phyloP scores from a whole-genome alignment of 2,329 filamentous ascomycete genomes.

The Cordyceps fumosorosea region DNA sequence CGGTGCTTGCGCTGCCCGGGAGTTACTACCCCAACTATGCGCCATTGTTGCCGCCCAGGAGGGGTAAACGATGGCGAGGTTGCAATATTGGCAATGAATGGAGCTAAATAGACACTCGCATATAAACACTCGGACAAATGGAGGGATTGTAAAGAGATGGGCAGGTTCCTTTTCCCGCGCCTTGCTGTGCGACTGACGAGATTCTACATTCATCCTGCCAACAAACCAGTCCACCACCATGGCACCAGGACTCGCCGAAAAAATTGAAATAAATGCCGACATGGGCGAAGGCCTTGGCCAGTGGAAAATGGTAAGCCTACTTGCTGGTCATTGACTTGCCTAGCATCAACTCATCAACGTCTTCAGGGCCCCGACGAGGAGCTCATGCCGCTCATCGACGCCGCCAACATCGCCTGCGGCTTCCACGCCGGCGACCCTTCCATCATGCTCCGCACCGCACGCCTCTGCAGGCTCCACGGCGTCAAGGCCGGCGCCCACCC shows the following conservation, averaged over 20 bases:
- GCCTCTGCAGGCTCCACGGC: conserved; percentile 48
- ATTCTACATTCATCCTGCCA: neutral
- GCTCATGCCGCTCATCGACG: conserved; percentile 53
- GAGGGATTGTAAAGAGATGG: neutral
- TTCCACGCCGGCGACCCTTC: conserved; percentile 55
- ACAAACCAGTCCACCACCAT: neutral
- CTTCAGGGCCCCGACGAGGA: conserved; percentile 49
- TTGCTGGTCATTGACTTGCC: too few species aligned
- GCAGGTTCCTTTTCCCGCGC: too few species aligned
- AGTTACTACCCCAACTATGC: neutral
- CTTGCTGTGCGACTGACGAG: neutral
- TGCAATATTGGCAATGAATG: neutral
- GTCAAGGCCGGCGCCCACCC: conserved; percentile 57
- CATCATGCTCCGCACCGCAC: conserved; percentile 57
- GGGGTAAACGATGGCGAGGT: neutral
- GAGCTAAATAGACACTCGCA: neutral
- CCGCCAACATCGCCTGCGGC: conserved; percentile 57
- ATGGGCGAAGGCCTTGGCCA: conserved; percentile 46
- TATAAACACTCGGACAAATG: too few species aligned
- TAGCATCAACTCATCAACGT: neutral
- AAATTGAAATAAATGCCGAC: conserved; percentile 40
- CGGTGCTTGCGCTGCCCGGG: too few species aligned
- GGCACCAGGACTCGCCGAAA: neutral
- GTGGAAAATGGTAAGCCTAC: conserved; percentile 27
- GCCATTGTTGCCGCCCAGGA: neutral